Conservation (phyloP, 208 protist genomes). For the Naegleria fowleri region DNA sequence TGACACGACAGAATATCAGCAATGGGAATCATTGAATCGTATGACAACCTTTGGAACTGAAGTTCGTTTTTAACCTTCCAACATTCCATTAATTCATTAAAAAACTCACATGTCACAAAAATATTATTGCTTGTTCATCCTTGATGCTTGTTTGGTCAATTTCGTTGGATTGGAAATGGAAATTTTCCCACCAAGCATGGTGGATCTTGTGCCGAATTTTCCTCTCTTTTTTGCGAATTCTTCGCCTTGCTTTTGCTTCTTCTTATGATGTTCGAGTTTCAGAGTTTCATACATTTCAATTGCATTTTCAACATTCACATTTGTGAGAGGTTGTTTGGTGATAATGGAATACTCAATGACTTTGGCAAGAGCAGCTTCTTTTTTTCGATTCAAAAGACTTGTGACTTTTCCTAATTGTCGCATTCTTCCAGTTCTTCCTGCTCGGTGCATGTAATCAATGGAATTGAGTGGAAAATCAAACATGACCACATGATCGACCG, state of each 20-base stretch:
- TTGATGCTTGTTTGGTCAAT: no score
- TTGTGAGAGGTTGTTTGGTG: neutral
- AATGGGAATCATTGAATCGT: neutral
- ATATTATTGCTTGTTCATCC: no score
- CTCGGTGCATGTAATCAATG: slow-evolving; percentile 24
- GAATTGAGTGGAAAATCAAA: slow-evolving; percentile 27
- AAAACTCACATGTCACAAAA: no score
- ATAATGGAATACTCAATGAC: neutral
- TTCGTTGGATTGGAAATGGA: no score
- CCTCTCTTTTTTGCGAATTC: neutral
- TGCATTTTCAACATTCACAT: neutral
- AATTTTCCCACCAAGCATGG: no score
- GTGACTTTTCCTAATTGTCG: neutral
- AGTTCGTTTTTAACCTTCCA: no score
- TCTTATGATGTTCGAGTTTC: neutral
- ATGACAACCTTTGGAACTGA: neutral
- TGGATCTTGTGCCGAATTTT: no score
- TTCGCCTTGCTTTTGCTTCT: neutral
- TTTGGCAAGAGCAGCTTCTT: neutral
- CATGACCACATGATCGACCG: slow-evolving; percentile 19
- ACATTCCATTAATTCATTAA: no score
- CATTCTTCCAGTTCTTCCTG: slow-evolving; percentile 13
- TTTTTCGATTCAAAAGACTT: neutral
- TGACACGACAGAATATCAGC: neutral
- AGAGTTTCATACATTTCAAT: neutral